A percentile compares a stretch with the other conserved stretches of the same genome.
phyloP scores from a whole-genome alignment of 2,329 filamentous ascomycete genomes.

The Hypoxylon sp. region DNA sequence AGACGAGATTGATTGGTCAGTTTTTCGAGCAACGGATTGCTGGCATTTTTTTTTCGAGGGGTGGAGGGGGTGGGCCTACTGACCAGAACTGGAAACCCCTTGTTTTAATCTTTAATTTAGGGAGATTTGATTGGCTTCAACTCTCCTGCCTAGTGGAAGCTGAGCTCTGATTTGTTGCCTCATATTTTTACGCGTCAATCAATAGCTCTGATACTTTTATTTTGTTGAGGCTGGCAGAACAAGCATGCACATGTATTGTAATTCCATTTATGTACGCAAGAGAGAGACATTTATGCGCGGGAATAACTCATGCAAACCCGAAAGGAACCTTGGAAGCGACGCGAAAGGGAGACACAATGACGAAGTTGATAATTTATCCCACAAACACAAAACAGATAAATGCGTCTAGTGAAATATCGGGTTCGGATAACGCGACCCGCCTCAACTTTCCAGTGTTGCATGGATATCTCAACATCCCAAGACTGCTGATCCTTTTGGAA shows the following conservation, averaged over 20 bases:
- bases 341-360: background rate
- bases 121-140: constrained; percentile 34
- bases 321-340: background rate
- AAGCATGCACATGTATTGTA: background rate
- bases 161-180: constrained; percentile 43
- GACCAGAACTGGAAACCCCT: constrained; percentile 27
- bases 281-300: constrained; percentile 19
- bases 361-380: background rate
- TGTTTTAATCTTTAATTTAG: constrained; percentile 25
- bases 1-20: constrained; percentile 35
- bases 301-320: constrained; percentile 14
- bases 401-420: constrained; percentile 25
- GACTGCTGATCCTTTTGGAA: constrained; percentile 34
- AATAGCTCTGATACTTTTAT: constrained; percentile 34
- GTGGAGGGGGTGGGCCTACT: constrained; percentile 12
- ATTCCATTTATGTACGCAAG: constrained; percentile 27
- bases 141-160: constrained; percentile 20
- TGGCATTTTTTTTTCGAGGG: constrained; percentile 29
- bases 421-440: constrained; percentile 39
- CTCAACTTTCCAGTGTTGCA: constrained; percentile 35
- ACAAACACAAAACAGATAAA: no score
- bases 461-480: constrained; percentile 24
- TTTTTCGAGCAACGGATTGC: constrained; percentile 29
- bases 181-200: constrained; percentile 40
- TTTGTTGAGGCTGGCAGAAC: constrained; percentile 36